A percentile compares a stretch with the other conserved stretches of the same genome.
Evolutionary conservation across 257 asterid species (phyloP).

Genomic region (Linderniella brevidens): DNA sequence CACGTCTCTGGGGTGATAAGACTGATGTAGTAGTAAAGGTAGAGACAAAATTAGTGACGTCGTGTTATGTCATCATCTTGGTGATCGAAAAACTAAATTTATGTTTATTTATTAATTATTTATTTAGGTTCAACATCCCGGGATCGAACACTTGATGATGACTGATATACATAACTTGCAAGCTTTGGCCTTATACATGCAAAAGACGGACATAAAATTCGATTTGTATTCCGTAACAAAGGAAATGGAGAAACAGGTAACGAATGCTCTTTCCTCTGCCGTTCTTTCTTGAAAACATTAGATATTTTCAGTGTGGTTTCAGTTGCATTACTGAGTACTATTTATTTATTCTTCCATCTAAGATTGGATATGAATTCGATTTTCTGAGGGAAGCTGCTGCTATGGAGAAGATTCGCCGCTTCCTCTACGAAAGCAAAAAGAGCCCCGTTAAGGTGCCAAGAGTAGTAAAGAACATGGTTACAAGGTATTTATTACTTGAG

Average conservation of each 20-base stretch:
- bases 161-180: slow-evolving; percentile 89
- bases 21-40: slow-evolving; percentile 94
- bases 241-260: slow-evolving; percentile 98
- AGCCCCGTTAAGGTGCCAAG: slow-evolving; percentile 76
- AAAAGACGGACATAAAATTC: slow-evolving; percentile 83
- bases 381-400: slow-evolving; percentile 90
- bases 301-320: too few relatives aligned
- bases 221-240: slow-evolving; percentile 83
- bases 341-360: slow-evolving; percentile 14
- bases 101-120: too few relatives aligned
- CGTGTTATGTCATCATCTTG: slow-evolving; percentile 7
- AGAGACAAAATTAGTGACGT: slow-evolving; percentile 9
- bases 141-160: slow-evolving; percentile 90
- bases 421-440: slow-evolving; percentile 55
- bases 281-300: too few relatives aligned
- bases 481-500: slow-evolving; percentile 40
- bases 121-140: slow-evolving; percentile 88
- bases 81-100: slow-evolving; percentile 9
- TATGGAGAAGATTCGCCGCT: slow-evolving; percentile 65
- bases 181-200: slow-evolving; percentile 93
- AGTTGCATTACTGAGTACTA: slow-evolving; percentile 7
- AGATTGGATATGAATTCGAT: slow-evolving; percentile 93
- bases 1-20: slow-evolving; percentile 65
- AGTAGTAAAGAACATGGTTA: slow-evolving; percentile 37
- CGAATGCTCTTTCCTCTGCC: too few relatives aligned